Evolutionary conservation across 768 basidiomycete genomes (phyloP), one percentile per base, ranked within the genome.

Genomic region (Tricholoma terreum): DNA sequence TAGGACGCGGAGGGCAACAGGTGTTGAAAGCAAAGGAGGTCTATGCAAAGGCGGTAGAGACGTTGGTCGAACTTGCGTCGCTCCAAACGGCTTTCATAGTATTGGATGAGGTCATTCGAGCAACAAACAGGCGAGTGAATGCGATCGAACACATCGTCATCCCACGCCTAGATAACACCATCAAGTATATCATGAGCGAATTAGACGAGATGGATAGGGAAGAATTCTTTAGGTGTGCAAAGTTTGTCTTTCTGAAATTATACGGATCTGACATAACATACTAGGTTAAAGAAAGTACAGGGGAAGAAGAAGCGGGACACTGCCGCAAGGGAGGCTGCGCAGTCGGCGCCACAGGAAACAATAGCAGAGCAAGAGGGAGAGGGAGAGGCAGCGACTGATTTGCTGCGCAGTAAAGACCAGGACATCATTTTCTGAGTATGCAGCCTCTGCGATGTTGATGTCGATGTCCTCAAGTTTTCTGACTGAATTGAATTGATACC

Each of bases 191-290:
- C 70, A 81, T 94, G 67, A 96, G 94, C 57, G 97, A 99, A 69
- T 76, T 99, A 59, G 97, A 98, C 65, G 97, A 99, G 73, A 98
- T 97, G 94, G 97, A 99, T 73, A 84, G 94, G 61, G 92, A 94
- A 68, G 92, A 94, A 66, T 94, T 94, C 75, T 94, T 95, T 77
- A 81, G 94, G 92, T 87, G 38, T 43, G 80, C 65, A 27, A 9
- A 14, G 21, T 31, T 49, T 17, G 11, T 38, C 55, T 36, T 5
- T 27, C 36, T 40, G 11, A 4, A 30, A 15, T 4, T 30, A 43
- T 45, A 43, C 53, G 36, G 38, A 45, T 31, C 19, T 8, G 17
- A 55, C 57, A 15, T 36, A 21, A 31, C 30, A 52, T 51, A 50
- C 65, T 71, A 93, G 96, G 66, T 75, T 98, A 63, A 98, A 98